Evolutionary conservation across 257 asterid species (phyloP).

Genomic region (Fraxinus cuspidata): DNA sequence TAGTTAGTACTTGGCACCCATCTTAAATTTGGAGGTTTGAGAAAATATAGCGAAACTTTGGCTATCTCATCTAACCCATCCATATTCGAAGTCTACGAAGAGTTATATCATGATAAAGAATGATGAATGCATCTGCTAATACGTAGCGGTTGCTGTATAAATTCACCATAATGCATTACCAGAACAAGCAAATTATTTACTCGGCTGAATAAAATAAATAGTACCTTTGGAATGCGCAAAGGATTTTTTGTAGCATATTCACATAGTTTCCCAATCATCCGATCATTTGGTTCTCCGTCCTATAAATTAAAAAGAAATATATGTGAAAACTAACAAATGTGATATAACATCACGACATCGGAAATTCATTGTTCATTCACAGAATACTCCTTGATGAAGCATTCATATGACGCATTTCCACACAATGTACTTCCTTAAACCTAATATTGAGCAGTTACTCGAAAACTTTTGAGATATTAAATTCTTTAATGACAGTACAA

Average conservation of each 20-base stretch:
- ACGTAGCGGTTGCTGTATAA: not conserved
- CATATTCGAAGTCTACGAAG: too few relatives aligned
- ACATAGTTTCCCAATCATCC: conserved; percentile 91
- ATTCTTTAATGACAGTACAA: not conserved
- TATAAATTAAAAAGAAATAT: conserved; percentile 33
- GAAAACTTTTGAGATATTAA: not conserved
- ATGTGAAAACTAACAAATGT: conserved; percentile 5
- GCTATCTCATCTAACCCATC: too few relatives aligned
- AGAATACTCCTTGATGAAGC: not conserved
- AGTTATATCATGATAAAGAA: not conserved
- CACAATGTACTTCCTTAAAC: not conserved
- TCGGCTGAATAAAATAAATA: not conserved
- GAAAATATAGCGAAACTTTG: too few relatives aligned
- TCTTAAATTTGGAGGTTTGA: not conserved
- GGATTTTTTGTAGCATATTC: conserved; percentile 96
- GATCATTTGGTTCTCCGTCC: conserved; percentile 92
- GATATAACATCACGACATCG: not conserved
- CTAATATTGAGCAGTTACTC: not conserved
- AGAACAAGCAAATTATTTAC: conserved; percentile 6
- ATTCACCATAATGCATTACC: not conserved
- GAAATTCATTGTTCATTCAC: not conserved
- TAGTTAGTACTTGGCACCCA: not conserved
- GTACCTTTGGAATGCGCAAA: conserved; percentile 95
- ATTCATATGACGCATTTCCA: not conserved
- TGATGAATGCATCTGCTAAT: not conserved